phyloP scores from a whole-genome alignment of 2,329 filamentous ascomycete species.

The Sclerotinia borealis region DNA sequence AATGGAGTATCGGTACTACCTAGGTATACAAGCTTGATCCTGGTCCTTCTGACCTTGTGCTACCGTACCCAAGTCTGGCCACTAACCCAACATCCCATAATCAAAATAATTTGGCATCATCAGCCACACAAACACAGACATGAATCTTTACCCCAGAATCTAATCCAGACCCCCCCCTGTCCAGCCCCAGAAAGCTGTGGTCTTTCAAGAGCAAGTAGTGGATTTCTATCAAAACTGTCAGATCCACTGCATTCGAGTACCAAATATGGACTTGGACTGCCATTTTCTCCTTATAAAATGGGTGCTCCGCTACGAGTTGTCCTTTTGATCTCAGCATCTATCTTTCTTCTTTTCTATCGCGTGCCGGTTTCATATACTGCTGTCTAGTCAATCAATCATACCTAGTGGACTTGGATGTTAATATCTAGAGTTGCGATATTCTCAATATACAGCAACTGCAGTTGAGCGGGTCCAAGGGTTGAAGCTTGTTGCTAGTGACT shows the following conservation, averaged over 20 bases:
- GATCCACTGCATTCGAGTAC: background rate
- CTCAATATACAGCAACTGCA: background rate
- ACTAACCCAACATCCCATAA: no score
- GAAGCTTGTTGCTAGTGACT: slow-evolving; percentile 6
- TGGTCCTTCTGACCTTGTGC: no score
- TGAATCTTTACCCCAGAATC: slow-evolving; percentile 7
- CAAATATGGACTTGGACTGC: slow-evolving; percentile 19
- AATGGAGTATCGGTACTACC: background rate
- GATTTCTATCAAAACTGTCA: background rate
- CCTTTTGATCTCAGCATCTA: slow-evolving; percentile 34
- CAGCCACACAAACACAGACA: background rate
- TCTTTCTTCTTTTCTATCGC: slow-evolving; percentile 24
- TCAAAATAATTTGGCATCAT: no score
- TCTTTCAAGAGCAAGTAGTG: background rate
- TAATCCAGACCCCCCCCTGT: background rate
- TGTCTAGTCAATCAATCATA: background rate
- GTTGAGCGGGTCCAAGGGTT: slow-evolving; percentile 4
- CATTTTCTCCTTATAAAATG: slow-evolving; percentile 46
- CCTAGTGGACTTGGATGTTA: background rate
- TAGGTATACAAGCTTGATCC: no score
- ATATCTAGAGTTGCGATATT: background rate
- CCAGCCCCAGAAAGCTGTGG: background rate
- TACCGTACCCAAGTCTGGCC: no score
- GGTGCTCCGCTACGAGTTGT: slow-evolving; percentile 40
- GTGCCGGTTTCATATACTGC: background rate